These are phyloP conservation scores for Teratosphaeria destructans DNA, from an alignment of 2,329 filamentous ascomycete species.

Conservation along the genomic window DNA sequence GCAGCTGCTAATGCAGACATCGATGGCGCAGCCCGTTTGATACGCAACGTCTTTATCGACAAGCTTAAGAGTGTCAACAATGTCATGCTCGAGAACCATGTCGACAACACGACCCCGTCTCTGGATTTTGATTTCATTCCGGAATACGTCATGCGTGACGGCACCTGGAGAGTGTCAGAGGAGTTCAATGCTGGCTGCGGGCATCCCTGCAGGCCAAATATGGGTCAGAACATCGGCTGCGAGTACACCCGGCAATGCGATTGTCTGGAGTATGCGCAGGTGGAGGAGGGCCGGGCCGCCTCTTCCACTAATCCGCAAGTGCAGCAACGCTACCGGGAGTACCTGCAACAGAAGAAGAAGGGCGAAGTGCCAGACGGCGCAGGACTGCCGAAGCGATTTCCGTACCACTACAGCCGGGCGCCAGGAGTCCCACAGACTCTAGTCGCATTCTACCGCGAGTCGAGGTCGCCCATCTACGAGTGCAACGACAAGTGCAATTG, in stretches of 20 bases:
- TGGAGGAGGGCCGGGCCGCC: slow-evolving; percentile 30
- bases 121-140: slow-evolving; percentile 60
- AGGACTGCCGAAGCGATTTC: slow-evolving; percentile 44
- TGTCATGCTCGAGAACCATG: slow-evolving; percentile 41
- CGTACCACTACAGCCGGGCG: slow-evolving; percentile 42
- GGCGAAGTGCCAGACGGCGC: slow-evolving; percentile 18
- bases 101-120: slow-evolving; percentile 47
- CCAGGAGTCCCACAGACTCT: slow-evolving; percentile 11
- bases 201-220: slow-evolving; percentile 45
- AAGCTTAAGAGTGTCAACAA: slow-evolving; percentile 19
- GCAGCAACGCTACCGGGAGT: slow-evolving; percentile 5
- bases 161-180: slow-evolving; percentile 48
- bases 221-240: slow-evolving; percentile 45
- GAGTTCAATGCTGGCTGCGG: slow-evolving; percentile 56
- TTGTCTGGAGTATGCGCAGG: slow-evolving; percentile 55
- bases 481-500: slow-evolving; percentile 66
- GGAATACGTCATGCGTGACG: slow-evolving; percentile 47
- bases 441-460: slow-evolving; percentile 33
- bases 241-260: slow-evolving; percentile 53
- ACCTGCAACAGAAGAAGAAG: slow-evolving; percentile 13
- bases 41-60: slow-evolving; percentile 30
- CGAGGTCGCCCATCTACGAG: slow-evolving; percentile 57
- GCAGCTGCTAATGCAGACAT: slow-evolving; percentile 21
- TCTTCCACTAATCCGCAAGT: slow-evolving; percentile 12
- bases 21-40: slow-evolving; percentile 23